Evolutionary conservation across 495 filamentous ascomycete species (phyloP), one percentile per base, ranked within the genome.

Genomic region (Lichenothelia convexa): DNA sequence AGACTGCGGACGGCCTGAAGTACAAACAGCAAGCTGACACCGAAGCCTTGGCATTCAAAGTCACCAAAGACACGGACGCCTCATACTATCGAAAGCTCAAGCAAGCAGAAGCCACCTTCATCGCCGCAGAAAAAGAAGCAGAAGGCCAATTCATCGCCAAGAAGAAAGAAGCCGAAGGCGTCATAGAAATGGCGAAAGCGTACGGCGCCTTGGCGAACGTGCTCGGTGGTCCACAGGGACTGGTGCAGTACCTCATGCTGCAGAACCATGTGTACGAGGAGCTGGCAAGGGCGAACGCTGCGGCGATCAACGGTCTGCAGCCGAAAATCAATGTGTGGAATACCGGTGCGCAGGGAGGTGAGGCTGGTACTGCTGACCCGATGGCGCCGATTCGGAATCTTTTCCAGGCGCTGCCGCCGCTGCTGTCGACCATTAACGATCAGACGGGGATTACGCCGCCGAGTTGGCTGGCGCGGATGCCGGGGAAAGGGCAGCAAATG

Each of bases 261-360:
- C 67, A 78, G 57, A 71, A 73, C 50, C 67, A 67, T 44, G 69
- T 69, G 1, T 78, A 75, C 43, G 60, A 68, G 34, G 58, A 70
- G 43, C 64, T 80, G 30, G 75, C 75, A 37, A 69, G 73, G 43
- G 72, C 72, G 30, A 80, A 80, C 45, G 81, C 75, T 17, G 45
- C 60, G 26, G 81, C 80, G 17, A 68, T 89, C 54, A 61, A 73
- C 30, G 81, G 81, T 33, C 58, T 89, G 45, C 69, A 81, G 47
- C 81, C 81, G 37, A 89, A 86, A 72, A 89, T 89, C 57, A 82
- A 71, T 33, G 67, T 83, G 7, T 89, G 81, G 81, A 86, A 85
- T 54, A 86, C 81, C 21, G 79, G 76, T 16, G 50, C 21, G 15
- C 56, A 55, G 47, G 44, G 55, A 24, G 40, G 46, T 22, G 50